phyloP scores from a whole-genome alignment of 2,329 filamentous ascomycete genomes.

The Blastomyces parvus region DNA sequence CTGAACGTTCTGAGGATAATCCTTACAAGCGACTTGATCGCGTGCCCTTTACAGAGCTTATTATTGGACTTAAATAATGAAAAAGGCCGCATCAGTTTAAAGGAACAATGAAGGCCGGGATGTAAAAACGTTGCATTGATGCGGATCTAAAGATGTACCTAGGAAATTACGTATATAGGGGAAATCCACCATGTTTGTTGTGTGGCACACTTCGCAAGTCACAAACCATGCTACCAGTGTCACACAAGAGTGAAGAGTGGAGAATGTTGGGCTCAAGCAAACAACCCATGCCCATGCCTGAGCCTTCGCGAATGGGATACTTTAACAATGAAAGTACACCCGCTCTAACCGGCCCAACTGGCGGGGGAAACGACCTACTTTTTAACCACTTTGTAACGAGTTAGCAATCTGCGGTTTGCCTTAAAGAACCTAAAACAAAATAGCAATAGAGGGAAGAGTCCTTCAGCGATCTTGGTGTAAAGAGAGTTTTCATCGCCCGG shows the following conservation, averaged over 20 bases:
- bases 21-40: not conserved
- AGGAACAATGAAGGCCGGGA: not conserved
- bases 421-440: not conserved
- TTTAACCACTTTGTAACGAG: not conserved
- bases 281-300: not conserved
- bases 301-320: not conserved
- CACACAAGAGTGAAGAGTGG: not conserved
- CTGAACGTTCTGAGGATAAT: not conserved
- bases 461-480: constrained; percentile 64
- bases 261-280: not conserved
- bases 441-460: constrained; percentile 16
- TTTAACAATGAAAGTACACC: not conserved
- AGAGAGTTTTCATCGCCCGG: constrained; percentile 47
- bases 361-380: not conserved
- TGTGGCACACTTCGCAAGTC: not conserved
- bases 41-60: not conserved
- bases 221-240: not conserved
- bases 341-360: not conserved
- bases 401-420: not conserved
- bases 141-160: not conserved
- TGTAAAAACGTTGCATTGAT: not conserved
- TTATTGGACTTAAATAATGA: not conserved
- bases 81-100: not conserved
- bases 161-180: not conserved
- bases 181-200: not conserved